Percentiles rank a stretch among this genome's conserved stretches.
These are phyloP conservation scores for Thalassiosira sp. DNA, from an alignment of 352 stramenopile genomes.

Conservation along the genomic window DNA sequence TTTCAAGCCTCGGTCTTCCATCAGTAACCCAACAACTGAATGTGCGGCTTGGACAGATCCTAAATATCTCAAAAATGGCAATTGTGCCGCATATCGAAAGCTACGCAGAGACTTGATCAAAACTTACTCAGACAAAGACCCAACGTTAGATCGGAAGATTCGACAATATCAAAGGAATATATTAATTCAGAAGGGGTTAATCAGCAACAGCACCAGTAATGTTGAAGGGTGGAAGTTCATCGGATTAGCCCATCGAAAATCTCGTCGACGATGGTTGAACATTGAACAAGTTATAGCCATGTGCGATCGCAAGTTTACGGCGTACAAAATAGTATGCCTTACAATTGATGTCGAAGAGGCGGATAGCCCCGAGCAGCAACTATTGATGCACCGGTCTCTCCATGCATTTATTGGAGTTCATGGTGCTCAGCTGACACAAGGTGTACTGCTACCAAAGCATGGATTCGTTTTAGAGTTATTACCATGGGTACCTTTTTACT, in stretches of 20 bases:
- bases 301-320: constrained; percentile 33
- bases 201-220: constrained; percentile 6
- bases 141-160: constrained; percentile 23
- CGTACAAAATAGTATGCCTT: constrained; percentile 29
- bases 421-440: constrained; percentile 53
- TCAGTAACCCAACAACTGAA: constrained; percentile 16
- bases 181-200: constrained; percentile 6
- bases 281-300: constrained; percentile 32
- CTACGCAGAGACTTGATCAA: constrained; percentile 30
- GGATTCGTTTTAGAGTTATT: constrained; percentile 46
- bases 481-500: constrained; percentile 39
- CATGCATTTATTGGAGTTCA: constrained; percentile 50
- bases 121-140: constrained; percentile 23
- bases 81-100: constrained; percentile 8
- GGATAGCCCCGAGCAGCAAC: constrained; percentile 31
- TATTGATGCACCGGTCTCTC: constrained; percentile 46
- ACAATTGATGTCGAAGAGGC: constrained; percentile 46
- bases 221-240: constrained; percentile 38
- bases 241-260: constrained; percentile 37
- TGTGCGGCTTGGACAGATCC: no score
- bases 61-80: neutral
- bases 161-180: constrained; percentile 26
- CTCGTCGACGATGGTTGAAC: constrained; percentile 46
- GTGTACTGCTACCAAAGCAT: constrained; percentile 33
- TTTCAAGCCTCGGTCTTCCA: constrained; percentile 8